Conservation (phyloP, 257 asterid genomes). For the Solanum appendiculatum region DNA sequence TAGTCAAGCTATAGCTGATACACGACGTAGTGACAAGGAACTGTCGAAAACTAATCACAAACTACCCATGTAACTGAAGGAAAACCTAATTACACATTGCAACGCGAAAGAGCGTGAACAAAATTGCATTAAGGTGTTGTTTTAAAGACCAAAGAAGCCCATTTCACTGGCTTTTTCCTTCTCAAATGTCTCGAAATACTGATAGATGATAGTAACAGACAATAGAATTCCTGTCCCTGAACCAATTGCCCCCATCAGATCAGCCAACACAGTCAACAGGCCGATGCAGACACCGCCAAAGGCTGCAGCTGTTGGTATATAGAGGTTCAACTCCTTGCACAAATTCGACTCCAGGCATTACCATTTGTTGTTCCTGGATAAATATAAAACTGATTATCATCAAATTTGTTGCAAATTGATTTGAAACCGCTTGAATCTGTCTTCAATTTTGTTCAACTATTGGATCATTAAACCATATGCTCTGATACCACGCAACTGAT, state of each 20-base stretch:
- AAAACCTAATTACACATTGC: conserved; percentile 20
- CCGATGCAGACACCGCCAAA: conserved; percentile 88
- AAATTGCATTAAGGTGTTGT: not conserved
- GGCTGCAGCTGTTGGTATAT: conserved; percentile 84
- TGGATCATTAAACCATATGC: no score
- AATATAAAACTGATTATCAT: no score
- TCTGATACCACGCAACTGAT: no score
- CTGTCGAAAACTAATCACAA: not conserved
- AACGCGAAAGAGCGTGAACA: conserved; percentile 2
- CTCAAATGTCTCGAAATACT: conserved; percentile 86
- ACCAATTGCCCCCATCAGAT: conserved; percentile 81
- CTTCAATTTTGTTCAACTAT: no score
- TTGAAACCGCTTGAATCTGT: no score
- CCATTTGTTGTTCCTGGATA: conserved; percentile 97
- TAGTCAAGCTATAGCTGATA: not conserved
- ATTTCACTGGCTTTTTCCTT: conserved; percentile 88
- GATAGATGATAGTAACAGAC: conserved; percentile 82
- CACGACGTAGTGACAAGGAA: not conserved
- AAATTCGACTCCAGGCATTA: conserved; percentile 88
- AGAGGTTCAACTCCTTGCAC: conserved; percentile 80
- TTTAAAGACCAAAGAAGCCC: conserved; percentile 79
- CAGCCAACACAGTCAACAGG: conserved; percentile 74
- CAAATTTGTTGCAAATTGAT: no score
- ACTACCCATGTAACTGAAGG: not conserved
- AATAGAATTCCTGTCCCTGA: conserved; percentile 83